Evolutionary conservation across 805 yeast species (phyloP).

Genomic region (Naumovozyma dairenensis): DNA sequence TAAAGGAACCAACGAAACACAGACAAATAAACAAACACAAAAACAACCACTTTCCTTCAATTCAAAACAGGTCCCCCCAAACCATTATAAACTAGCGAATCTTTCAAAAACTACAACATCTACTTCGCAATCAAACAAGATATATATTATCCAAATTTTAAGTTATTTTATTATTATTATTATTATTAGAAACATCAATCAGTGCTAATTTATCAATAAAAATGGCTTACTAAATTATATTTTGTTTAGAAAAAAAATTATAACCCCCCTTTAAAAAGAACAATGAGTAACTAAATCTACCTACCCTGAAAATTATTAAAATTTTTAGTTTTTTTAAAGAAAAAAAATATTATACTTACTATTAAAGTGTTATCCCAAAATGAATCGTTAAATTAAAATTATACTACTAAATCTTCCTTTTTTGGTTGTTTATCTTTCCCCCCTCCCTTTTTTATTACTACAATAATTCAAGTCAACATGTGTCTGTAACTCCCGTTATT

Average conservation of each 20-base stretch:
- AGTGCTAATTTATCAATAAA: constrained; percentile 6
- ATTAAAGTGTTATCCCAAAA: constrained; percentile 2
- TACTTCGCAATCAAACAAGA: constrained; percentile 15
- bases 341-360: constrained; percentile 3
- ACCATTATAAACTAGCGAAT: too few relatives aligned
- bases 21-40: too few relatives aligned
- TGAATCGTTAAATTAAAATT: constrained; percentile 1
- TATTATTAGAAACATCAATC: neutral
- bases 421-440: constrained; percentile 3
- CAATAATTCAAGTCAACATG: constrained; percentile 1
- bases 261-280: neutral
- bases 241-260: constrained; percentile 9
- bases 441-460: constrained; percentile 3
- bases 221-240: constrained; percentile 21
- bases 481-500: constrained; percentile 5
- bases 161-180: constrained; percentile 3
- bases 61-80: too few relatives aligned
- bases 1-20: too few relatives aligned
- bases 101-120: too few relatives aligned
- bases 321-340: neutral
- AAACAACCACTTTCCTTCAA: too few relatives aligned
- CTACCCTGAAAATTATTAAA: constrained; percentile 1
- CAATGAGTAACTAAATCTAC: constrained; percentile 2
- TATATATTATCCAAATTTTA: constrained; percentile 7
- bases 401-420: neutral